Evolutionary conservation across 1,139 yeast species (phyloP), one percentile per base, ranked within the genome.

Genomic region (Debaryomyces robertsiae): DNA sequence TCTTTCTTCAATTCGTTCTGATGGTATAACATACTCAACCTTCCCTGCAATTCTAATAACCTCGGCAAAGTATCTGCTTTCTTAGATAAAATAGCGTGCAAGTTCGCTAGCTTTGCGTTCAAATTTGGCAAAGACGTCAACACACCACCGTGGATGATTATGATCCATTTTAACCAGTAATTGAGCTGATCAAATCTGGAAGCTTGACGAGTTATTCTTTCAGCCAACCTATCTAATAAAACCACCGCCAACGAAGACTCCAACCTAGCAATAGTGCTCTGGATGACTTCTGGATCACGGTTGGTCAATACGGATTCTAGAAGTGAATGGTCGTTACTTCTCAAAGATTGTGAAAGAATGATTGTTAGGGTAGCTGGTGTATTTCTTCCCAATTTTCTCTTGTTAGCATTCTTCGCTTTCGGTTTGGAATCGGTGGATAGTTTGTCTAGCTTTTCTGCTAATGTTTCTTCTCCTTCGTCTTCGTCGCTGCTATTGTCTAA

Each of bases 151-250:
- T 94, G 98, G 29, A 86, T 81, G 35, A 93, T 83, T 55, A 94
- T 72, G 38, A 90, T 83, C 94, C 97, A 91, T 60, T 91, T 88
- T 49, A 91, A 82, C 99, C 99, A 93, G 37, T 81, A 75, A 48
- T 85, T 84, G 48, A 93, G 72, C 46, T 82, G 84, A 29, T 84
- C 87, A 48, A 90, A 90, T 50, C 89, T 78, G 13, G 65, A 59
- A 10, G 73, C 58, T 53, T 74, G 77, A 53, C 94, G 78, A 9
- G 91, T 84, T 45, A 89, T 79, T 59, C 88, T 79, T 58, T 90
- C 96, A 1, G 96, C 90, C 28, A 93, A 68, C 54, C 91, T 75
- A 57, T 91, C 96, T 48, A 94, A 69, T 32, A 93, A 70, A 7
- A 77, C 62, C 9, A 89, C 88, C 0, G 95, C 93, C 39, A 86